Base-by-base conservation (phyloP, 371 early-diverging fungal species). In the Umbelopsis sp. region DNA sequence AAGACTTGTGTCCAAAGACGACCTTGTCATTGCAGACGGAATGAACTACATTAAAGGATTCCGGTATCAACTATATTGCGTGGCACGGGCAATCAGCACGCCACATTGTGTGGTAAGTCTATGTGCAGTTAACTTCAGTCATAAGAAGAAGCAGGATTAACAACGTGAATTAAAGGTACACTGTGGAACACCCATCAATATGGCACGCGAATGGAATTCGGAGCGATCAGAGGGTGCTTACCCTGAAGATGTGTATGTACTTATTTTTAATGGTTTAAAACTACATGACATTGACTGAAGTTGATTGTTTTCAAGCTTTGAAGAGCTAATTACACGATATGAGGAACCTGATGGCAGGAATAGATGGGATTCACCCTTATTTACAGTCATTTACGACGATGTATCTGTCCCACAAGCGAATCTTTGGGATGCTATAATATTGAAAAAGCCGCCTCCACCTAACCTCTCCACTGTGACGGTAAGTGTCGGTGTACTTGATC, bases 41-140 rank as follows among this genome's bases (percentile, higher is more conserved):
- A 79, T 96, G 78, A 99, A 99, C 76, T 97, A 98, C 79, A 97
- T 99, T 78, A 99, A 99, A 81, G 97, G 99, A 3, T 95, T 93
- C 73, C 86, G 99, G 68, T 99, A 98, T 79, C 98, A 98, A 76
- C 86, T 98, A 14, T 96, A 94, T 78, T 96, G 97, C 76, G 81
- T 96, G 18, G 92, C 97, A 0, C 87, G 95, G 48, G 93, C 92
- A 24, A 86, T 94, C 32, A 87, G 92, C 50, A 96, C 97, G 1
- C 94, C 97, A 9, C 94, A 93, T 51, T 97, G 97, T 70, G 91
- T 94, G 38, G 90, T 92, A 83, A 74, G 78, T 50, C 16, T 38
- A 32, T 35, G 41, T 4, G 41, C 12, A 41, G 10, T 41, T 41
- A 0, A 7, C 25, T 25, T 50, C 6, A 22, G 12, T 6, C 29